phyloP scores from a whole-genome alignment of 768 basidiomycete genomes.

The Tremella yokohamensis region DNA sequence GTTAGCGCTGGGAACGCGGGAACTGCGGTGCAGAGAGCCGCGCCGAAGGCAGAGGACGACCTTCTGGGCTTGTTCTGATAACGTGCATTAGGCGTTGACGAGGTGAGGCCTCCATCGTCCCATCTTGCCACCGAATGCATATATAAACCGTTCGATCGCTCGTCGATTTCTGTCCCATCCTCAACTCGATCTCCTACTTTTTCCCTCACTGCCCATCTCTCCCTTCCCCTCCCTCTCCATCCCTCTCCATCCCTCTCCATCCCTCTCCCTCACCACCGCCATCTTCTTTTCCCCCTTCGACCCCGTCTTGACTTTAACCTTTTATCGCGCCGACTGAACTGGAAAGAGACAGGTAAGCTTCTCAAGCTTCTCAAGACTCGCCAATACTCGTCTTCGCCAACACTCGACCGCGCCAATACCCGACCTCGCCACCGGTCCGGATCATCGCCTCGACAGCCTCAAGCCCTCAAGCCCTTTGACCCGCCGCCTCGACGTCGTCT shows the following conservation, averaged over 20 bases:
- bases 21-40: conserved; percentile 3
- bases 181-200: no score
- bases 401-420: no score
- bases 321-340: neutral
- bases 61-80: conserved; percentile 59
- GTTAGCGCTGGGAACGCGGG: conserved; percentile 30
- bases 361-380: no score
- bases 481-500: no score
- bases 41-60: conserved; percentile 54
- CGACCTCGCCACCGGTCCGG: no score
- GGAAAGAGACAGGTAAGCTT: no score
- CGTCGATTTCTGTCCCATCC: no score
- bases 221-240: conserved; percentile 1
- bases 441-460: no score
- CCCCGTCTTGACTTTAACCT: neutral
- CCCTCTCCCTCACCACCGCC: neutral
- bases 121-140: neutral
- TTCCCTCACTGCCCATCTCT: neutral
- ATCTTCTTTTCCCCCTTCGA: neutral
- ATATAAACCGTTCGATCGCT: no score
- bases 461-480: no score
- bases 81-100: neutral
- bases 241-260: neutral
- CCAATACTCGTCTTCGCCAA: no score
- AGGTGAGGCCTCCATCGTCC: conserved; percentile 1